Percentiles rank a stretch among this genome's conserved stretches.
These are phyloP conservation scores for Aspergillus sp. DNA, from an alignment of 2,329 filamentous ascomycete species.

Conservation along the genomic window DNA sequence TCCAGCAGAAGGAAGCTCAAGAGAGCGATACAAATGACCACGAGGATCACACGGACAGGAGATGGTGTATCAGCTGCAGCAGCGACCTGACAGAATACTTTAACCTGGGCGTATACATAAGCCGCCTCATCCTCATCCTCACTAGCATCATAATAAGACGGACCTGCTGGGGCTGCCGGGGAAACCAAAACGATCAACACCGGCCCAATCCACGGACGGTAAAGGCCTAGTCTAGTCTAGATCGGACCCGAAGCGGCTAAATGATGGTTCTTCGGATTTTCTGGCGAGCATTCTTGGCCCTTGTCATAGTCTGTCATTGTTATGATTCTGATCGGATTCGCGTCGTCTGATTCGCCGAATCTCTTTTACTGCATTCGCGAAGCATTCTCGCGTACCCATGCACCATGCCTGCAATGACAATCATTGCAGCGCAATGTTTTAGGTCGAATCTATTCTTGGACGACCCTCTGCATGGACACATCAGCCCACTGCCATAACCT, in stretches of 20 bases:
- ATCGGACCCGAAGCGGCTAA: conserved; percentile 7
- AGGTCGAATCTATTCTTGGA: neutral
- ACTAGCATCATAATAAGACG: no score
- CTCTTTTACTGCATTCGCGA: neutral
- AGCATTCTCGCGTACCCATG: neutral
- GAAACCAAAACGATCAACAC: conserved; percentile 14
- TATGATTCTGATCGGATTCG: neutral
- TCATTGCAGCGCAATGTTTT: neutral
- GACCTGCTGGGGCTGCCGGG: conserved; percentile 10
- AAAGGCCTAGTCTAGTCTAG: conserved; percentile 2
- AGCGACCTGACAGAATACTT: no score
- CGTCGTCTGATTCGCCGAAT: neutral
- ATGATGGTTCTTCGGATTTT: neutral
- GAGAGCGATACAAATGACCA: neutral
- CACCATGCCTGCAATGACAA: neutral
- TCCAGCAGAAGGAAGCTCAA: no score
- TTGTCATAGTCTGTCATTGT: no score
- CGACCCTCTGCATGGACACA: neutral
- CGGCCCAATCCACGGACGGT: neutral
- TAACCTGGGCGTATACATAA: no score
- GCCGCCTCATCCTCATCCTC: no score
- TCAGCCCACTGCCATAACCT: neutral
- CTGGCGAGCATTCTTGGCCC: neutral
- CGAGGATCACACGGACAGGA: neutral
- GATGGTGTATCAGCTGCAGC: neutral